phyloP scores from a whole-genome alignment of 192 early-diverging fungal species.

The Ambispora gerdemannii region DNA sequence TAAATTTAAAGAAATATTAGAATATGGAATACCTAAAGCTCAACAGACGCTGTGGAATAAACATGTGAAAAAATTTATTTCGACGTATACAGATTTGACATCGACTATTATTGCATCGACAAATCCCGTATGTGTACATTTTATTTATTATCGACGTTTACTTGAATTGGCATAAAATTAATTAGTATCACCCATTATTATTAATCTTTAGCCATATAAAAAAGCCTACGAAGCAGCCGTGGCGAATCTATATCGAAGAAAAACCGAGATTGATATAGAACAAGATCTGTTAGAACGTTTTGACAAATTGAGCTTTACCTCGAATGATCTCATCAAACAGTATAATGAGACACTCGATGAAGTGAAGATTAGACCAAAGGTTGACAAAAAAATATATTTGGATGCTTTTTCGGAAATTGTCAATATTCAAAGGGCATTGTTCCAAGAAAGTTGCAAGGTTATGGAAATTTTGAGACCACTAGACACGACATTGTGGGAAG shows the following conservation, averaged over 20 bases:
- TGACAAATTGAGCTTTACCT: neutral
- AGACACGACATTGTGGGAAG: neutral
- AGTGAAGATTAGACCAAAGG: neutral
- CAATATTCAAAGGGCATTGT: slow-evolving; percentile 19
- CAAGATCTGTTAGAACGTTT: neutral
- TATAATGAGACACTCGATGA: neutral
- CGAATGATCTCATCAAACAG: neutral
- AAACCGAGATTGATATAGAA: slow-evolving; percentile 1
- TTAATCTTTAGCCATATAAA: slow-evolving; percentile 16
- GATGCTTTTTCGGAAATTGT: slow-evolving; percentile 19
- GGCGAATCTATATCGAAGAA: neutral
- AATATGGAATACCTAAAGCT: slow-evolving; percentile 5
- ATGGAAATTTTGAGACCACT: neutral
- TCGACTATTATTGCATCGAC: neutral
- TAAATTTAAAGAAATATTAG: neutral
- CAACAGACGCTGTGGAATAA: slow-evolving; percentile 1
- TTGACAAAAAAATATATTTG: neutral
- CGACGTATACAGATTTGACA: neutral
- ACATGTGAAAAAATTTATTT: neutral
- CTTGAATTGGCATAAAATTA: too few species aligned
- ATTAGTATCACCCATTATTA: too few species aligned
- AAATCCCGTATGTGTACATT: neutral
- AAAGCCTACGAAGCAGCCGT: slow-evolving; percentile 26
- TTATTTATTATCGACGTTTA: too few species aligned
- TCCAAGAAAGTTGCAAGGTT: slow-evolving; percentile 12